Base-by-base conservation (phyloP, 306 rosid species). In the Dalbergia cultrata region DNA sequence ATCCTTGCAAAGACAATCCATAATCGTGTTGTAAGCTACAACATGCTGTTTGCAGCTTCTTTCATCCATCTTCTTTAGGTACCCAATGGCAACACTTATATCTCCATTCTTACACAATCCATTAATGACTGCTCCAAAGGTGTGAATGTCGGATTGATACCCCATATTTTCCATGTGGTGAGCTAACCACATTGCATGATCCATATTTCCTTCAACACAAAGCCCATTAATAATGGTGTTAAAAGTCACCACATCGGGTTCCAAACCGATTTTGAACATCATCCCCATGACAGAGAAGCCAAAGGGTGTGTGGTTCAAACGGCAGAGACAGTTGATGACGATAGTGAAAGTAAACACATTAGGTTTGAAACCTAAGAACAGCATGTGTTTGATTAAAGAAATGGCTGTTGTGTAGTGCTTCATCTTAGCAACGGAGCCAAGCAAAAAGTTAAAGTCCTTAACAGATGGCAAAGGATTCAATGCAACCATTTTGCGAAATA, bases 1-100 rank as follows among this genome's bases (percentile, higher is more conserved):
- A 39, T 54, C 16, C 45, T 85, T 82, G 6, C 78, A 83, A 59
- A 68, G 79, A 16, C 75, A 59, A 64, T 82, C 84, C 22, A 86
- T 44, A 6, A 88, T 41, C 0, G 83, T 61, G 77, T 8, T 70
- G 34, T 83, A 86, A 45, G 45, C 53, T 14, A 83, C 76, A 9
- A 56, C 59, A 18, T 47, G 22, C 0, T 49, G 74, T 35, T 78
- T 69, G 37, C 58, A 78, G 22, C 41, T 72, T 21, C 65, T 62
- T 60, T 37, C 65, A 5, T 58, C 74, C 81, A 83, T 86, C 50
- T 71, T 35, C 56, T 17, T 71, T 70, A 83, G 13, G 43, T 37
- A 70, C 31, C 8, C 10, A 9, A 77, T 6, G 11, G 89, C 91
- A 8, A 60, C 64, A 43, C 0, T 21, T 0, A 34, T 73, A 13